Evolutionary conservation across 345 rosid species (phyloP).

Genomic region (Anastatica hierochuntica): DNA sequence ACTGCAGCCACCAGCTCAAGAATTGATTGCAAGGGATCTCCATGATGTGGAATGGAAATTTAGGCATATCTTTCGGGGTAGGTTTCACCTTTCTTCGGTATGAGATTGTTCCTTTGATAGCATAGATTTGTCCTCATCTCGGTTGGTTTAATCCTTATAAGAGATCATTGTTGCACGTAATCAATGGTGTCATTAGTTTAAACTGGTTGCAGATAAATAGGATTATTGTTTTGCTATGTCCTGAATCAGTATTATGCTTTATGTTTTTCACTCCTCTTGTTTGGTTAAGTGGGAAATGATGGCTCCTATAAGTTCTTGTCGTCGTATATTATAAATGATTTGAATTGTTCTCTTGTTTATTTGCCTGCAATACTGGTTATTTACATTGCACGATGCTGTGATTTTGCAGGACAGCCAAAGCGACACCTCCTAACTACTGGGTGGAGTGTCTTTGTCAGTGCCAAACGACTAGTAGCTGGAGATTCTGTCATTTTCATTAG

Average conservation of each 20-base stretch:
- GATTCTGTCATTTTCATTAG: conserved; percentile 41
- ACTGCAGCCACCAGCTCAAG: conserved; percentile 33
- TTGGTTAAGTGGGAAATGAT: too few species aligned
- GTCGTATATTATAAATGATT: not conserved
- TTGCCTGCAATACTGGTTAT: not conserved
- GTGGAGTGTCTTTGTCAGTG: too few species aligned
- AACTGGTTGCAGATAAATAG: too few species aligned
- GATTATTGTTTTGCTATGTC: not conserved
- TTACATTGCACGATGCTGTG: not conserved
- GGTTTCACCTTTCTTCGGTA: conserved; percentile 2
- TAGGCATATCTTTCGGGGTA: conserved; percentile 39
- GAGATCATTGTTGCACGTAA: not conserved
- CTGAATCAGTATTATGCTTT: not conserved
- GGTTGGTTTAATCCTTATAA: not conserved
- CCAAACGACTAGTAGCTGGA: conserved; percentile 39
- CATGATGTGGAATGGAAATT: conserved; percentile 43
- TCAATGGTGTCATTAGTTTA: not conserved
- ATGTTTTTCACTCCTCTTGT: not conserved
- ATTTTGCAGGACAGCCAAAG: conserved; percentile 39
- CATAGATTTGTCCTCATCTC: not conserved
- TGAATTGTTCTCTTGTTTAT: not conserved
- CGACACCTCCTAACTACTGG: conserved; percentile 41
- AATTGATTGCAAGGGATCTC: conserved; percentile 33
- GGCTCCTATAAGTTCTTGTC: not conserved
- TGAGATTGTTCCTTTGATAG: not conserved